phyloP scores from a whole-genome alignment of 148 eudicot genomes.

The Rheum nobile region DNA sequence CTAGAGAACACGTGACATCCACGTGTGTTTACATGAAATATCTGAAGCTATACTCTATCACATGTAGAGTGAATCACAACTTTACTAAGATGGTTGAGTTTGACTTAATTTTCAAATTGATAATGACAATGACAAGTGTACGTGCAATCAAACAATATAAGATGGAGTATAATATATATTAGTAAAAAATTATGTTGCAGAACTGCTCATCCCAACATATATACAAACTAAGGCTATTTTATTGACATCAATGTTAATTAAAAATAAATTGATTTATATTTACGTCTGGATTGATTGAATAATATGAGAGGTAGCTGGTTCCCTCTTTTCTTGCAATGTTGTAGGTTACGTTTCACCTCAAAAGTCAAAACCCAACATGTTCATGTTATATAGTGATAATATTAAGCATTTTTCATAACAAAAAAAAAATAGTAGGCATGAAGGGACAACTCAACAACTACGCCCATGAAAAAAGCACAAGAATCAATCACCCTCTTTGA shows the following conservation, averaged over 20 bases:
- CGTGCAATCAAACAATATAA: not conserved
- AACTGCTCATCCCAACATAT: not conserved
- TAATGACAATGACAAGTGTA: not conserved
- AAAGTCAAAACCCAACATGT: not conserved
- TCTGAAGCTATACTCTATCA: too few relatives aligned
- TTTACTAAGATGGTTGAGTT: not conserved
- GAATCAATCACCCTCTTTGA: not conserved
- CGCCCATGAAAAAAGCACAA: not conserved
- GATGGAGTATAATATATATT: not conserved
- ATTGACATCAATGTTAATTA: not conserved
- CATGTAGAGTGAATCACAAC: not conserved
- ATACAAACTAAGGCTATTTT: not conserved
- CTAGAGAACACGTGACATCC: too few relatives aligned
- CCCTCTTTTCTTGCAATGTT: not conserved
- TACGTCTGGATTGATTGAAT: not conserved
- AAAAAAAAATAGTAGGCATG: not conserved
- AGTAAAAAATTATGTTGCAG: not conserved
- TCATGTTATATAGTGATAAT: not conserved
- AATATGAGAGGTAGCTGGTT: not conserved
- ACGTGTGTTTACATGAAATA: too few relatives aligned
- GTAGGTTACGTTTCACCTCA: not conserved
- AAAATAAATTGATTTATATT: not conserved
- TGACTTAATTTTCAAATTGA: not conserved
- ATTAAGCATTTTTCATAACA: too few relatives aligned
- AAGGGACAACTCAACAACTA: constrained; percentile 3